Evolutionary conservation across 495 filamentous ascomycete species (phyloP), one percentile per base, ranked within the genome.

Genomic region (Corynascus novoguineensis): DNA sequence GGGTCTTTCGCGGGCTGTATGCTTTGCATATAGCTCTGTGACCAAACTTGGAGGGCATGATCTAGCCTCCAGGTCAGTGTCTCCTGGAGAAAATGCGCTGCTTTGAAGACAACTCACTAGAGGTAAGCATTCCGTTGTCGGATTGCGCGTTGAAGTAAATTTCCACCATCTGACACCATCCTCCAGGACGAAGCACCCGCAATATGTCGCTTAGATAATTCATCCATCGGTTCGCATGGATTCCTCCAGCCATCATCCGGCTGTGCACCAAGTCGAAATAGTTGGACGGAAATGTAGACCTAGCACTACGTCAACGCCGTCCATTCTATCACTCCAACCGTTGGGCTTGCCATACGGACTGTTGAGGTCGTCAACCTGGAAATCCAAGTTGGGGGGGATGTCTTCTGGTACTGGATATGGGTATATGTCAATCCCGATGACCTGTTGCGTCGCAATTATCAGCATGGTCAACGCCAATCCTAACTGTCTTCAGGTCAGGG

Each of bases 141-240:
- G 90, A 96, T 66, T 97, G 92, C 28, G 89, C 83, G 59, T 88
- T 91, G 70, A 84, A 86, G 63, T 95, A 91, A 58, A 90, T 81
- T 67, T 98, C 93, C 25, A 88, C 80, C 81, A 97, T 86, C 67
- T 98, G 93, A 49, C 90, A 80, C 92, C 92, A 97, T 17, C 93
- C 90, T 24, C 86, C 77, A 6, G 72, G 73, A 15, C 75, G 73
- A 53, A 79, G 75, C 14, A 78, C 71, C 42, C 80, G 73, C 34
- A 76, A 64, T 15, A 96, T 87, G 62, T 97, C 93, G 57, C 75
- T 73, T 57, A 96, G 69, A 73, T 97, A 97, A 17, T 81, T 78
- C 55, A 73, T 69, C 93, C 93, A 98, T 71, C 89, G 77, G 58
- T 76, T 72, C 56, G 75, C 73, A 58, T 95, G 81, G 59, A 98